phyloP scores from a whole-genome alignment of 2,329 filamentous ascomycete genomes.

The Hypomyces perniciosus region DNA sequence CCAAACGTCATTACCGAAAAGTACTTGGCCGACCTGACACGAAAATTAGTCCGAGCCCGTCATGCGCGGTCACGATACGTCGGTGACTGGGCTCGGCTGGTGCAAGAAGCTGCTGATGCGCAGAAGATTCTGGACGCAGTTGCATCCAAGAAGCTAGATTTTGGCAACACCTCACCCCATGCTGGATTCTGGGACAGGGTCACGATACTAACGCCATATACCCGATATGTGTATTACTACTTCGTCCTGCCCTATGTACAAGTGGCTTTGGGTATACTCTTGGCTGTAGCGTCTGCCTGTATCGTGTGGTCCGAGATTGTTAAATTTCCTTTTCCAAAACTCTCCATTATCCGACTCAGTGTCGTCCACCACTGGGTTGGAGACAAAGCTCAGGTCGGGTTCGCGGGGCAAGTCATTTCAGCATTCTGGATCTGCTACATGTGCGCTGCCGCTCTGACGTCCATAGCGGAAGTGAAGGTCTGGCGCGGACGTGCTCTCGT shows the following conservation, averaged over 20 bases:
- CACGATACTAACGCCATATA: slow-evolving; percentile 69
- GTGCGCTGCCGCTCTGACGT: slow-evolving; percentile 81
- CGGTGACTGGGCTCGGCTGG: slow-evolving; percentile 77
- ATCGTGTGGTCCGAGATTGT: slow-evolving; percentile 93
- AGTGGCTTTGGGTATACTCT: slow-evolving; percentile 57
- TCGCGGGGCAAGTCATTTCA: slow-evolving; percentile 79
- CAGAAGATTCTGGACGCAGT: slow-evolving; percentile 81
- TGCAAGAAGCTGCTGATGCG: slow-evolving; percentile 66
- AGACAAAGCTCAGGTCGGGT: slow-evolving; percentile 69
- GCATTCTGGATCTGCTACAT: slow-evolving; percentile 93
- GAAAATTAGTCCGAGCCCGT: slow-evolving; percentile 72
- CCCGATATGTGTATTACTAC: slow-evolving; percentile 72
- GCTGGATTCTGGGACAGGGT: slow-evolving; percentile 48
- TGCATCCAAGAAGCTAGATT: slow-evolving; percentile 73
- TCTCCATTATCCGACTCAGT: slow-evolving; percentile 63
- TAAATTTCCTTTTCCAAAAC: slow-evolving; percentile 69
- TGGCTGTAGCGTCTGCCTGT: slow-evolving; percentile 69
- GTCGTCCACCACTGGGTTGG: slow-evolving; percentile 71
- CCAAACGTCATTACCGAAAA: slow-evolving; percentile 87
- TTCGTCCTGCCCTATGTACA: slow-evolving; percentile 65
- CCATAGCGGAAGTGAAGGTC: slow-evolving; percentile 89
- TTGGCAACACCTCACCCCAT: slow-evolving; percentile 54
- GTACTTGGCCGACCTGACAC: slow-evolving; percentile 84
- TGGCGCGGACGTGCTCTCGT: slow-evolving; percentile 94
- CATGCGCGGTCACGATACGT: slow-evolving; percentile 79